These are phyloP conservation scores for Rhodotorula sp. DNA, from an alignment of 1,284 basidiomycete species.

Conservation along the genomic window DNA sequence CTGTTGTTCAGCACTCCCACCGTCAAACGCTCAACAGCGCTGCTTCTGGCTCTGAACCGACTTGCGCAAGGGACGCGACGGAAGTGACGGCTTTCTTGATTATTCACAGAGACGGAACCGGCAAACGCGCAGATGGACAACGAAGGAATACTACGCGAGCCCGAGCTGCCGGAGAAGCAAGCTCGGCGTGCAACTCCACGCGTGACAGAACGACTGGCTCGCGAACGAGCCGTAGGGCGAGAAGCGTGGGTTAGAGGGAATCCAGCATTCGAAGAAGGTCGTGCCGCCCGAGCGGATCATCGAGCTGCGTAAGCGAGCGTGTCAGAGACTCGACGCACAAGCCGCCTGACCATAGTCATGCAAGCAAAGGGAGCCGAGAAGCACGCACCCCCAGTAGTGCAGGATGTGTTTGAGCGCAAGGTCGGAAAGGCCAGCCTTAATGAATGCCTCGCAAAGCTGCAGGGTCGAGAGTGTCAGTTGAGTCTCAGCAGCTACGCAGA, in stretches of 20 bases:
- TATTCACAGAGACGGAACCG: too few species aligned
- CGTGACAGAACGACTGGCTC: constrained; percentile 40
- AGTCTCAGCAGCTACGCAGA: too few species aligned
- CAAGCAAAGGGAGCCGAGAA: background rate
- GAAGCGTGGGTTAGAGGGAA: constrained; percentile 31
- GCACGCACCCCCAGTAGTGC: constrained; percentile 41
- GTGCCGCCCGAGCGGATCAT: constrained; percentile 39
- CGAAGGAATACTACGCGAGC: constrained; percentile 9
- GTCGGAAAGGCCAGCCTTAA: constrained; percentile 40
- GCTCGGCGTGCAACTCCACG: constrained; percentile 40
- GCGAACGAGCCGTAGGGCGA: constrained; percentile 42
- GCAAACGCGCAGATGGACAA: too few species aligned
- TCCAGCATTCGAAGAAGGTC: constrained; percentile 44
- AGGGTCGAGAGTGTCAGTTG: background rate
- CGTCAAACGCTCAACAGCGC: too few species aligned
- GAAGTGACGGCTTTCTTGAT: too few species aligned
- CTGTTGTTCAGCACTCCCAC: too few species aligned
- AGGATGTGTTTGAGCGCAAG: constrained; percentile 39
- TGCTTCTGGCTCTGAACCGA: too few species aligned
- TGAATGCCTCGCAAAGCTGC: constrained; percentile 42
- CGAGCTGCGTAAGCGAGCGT: constrained; percentile 4
- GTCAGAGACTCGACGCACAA: too few species aligned
- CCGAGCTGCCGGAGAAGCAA: constrained; percentile 32
- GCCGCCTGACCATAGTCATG: too few species aligned
- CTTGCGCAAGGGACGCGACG: too few species aligned